A percentile compares a stretch with the other conserved stretches of the same genome.
Conservation (phyloP, 2,329 filamentous ascomycete genomes). For the Xylariaceae sp. region DNA sequence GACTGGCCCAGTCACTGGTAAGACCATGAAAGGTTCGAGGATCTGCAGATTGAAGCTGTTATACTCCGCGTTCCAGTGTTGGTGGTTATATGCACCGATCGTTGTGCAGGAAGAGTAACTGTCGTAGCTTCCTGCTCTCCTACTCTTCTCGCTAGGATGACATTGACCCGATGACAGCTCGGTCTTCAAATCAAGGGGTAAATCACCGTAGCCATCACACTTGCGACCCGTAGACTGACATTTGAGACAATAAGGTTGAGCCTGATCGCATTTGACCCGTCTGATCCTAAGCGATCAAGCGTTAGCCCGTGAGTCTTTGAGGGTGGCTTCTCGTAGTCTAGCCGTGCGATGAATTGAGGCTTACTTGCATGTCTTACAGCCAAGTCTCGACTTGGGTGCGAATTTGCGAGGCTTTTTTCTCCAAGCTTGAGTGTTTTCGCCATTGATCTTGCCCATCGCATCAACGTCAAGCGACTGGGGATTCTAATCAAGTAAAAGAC, state of each 20-base stretch:
- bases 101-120: not conserved
- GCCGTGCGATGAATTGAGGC: slow-evolving; percentile 12
- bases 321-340: slow-evolving; percentile 6
- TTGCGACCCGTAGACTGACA: slow-evolving; percentile 35
- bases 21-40: slow-evolving; percentile 10
- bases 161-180: slow-evolving; percentile 3
- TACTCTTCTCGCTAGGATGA: not conserved
- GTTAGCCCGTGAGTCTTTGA: slow-evolving; percentile 15
- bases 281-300: slow-evolving; percentile 29
- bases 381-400: slow-evolving; percentile 37
- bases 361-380: slow-evolving; percentile 41
- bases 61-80: slow-evolving; percentile 1
- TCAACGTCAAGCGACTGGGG: slow-evolving; percentile 1
- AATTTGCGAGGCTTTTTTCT: slow-evolving; percentile 36
- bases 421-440: slow-evolving; percentile 29
- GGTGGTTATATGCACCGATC: slow-evolving; percentile 1
- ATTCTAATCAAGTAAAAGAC: slow-evolving; percentile 1
- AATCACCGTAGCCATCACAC: slow-evolving; percentile 32
- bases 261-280: slow-evolving; percentile 36
- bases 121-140: slow-evolving; percentile 1
- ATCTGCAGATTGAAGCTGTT: not conserved
- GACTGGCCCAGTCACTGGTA: slow-evolving; percentile 10
- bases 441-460: slow-evolving; percentile 7
- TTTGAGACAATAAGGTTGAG: slow-evolving; percentile 33
- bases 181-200: not conserved